Base-by-base conservation (phyloP, 768 basidiomycete species). In the Tricholoma hemisulphureum region DNA sequence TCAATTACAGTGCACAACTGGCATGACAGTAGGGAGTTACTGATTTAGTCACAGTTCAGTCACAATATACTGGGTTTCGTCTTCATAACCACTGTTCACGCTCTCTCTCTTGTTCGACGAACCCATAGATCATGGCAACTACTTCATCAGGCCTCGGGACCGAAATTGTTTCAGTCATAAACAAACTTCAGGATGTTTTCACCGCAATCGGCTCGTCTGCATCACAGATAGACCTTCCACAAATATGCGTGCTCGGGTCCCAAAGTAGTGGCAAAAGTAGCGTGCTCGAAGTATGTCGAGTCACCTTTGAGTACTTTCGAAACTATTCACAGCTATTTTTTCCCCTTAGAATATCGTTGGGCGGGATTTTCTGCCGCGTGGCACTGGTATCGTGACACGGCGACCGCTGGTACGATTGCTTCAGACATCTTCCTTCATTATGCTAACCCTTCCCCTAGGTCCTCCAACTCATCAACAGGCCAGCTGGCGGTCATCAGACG, bases 331-430 rank as follows among this genome's bases (percentile, higher is more conserved):
- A 56, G 39, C 10, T 10, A 55, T 21, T 39, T 45, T 29, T 57
- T 6, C 46, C 56, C 50, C 51, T 24, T 64, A 96, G 94, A 97
- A 98, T 77, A 95, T 98, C 63, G 95, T 98, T 55, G 97, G 97
- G 58, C 86, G 96, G 64, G 97, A 99, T 74, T 99, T 99, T 81
- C 72, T 99, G 70, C 97, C 97, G 75, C 91, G 97, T 81, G 97
- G 97, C 72, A 92, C 95, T 56, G 96, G 96, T 75, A 99, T 99
- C 68, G 96, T 99, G 74, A 98, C 96, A 51, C 86, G 96, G 69
- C 86, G 97, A 71, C 97, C 97, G 56, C 77, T 99, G 75, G 95
- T 96, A 72, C 66, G 87, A 66, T 37, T 20, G 18, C 39, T 54
- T 9, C 20, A 43, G 9, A 16, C 3, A 23, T 31, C 20, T 48